Percentiles rank a stretch among this genome's conserved stretches.
Evolutionary conservation across 345 rosid genomes (phyloP).

Genomic region (Bretschneidera sinensis): DNA sequence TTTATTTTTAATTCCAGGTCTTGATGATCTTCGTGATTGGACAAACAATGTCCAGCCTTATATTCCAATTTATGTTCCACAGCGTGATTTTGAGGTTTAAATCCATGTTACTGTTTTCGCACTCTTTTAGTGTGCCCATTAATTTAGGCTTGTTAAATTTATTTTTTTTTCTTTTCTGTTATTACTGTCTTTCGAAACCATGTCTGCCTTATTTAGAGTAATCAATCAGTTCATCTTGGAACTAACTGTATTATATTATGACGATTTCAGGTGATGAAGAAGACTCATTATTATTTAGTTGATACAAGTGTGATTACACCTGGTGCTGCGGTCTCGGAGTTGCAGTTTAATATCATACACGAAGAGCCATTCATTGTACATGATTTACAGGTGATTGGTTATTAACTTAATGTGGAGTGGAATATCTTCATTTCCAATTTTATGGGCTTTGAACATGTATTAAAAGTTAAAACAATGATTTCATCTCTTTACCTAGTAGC

Average conservation of each 20-base stretch:
- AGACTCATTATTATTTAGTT: conserved; percentile 91
- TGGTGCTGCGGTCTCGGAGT: conserved; percentile 84
- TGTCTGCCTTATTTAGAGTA: not conserved
- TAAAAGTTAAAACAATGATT: not conserved
- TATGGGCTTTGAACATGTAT: not conserved
- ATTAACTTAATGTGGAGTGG: not conserved
- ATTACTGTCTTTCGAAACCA: not conserved
- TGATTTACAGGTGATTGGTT: conserved; percentile 53
- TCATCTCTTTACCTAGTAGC: not conserved
- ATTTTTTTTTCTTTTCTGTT: conserved; percentile 2
- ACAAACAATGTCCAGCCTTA: conserved; percentile 79
- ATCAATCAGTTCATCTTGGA: conserved; percentile 2
- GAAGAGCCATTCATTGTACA: conserved; percentile 76
- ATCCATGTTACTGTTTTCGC: conserved; percentile 1
- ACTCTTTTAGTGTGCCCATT: not conserved
- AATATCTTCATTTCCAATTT: not conserved
- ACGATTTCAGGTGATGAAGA: conserved; percentile 80
- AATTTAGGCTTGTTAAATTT: not conserved
- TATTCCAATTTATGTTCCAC: conserved; percentile 76
- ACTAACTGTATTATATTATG: conserved; percentile 7
- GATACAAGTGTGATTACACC: conserved; percentile 72
- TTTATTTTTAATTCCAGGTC: conserved; percentile 44
- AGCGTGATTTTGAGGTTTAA: conserved; percentile 76
- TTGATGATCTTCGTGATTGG: conserved; percentile 98
- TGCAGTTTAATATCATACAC: conserved; percentile 68